These are phyloP conservation scores for Suaeda aralocaspica DNA, from an alignment of 148 eudicot species.

Conservation along the genomic window DNA sequence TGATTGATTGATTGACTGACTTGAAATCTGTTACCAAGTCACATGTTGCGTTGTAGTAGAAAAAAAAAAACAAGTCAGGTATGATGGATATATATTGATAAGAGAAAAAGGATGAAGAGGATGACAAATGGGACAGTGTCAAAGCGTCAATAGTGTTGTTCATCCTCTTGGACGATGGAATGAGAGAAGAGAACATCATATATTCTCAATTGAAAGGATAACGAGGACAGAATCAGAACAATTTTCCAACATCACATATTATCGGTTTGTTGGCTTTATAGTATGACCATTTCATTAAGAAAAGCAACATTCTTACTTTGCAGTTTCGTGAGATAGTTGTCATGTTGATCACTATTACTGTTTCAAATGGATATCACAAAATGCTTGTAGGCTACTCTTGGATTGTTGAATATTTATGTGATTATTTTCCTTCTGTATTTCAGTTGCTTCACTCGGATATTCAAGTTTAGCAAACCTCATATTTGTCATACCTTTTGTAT, in stretches of 20 bases:
- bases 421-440: slow-evolving; percentile 13
- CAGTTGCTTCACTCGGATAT: slow-evolving; percentile 93
- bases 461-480: slow-evolving; percentile 78
- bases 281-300: not conserved
- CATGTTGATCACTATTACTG: too few relatives aligned
- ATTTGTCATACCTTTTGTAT: slow-evolving; percentile 51
- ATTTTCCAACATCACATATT: too few relatives aligned
- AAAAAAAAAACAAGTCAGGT: too few relatives aligned
- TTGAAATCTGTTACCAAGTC: too few relatives aligned
- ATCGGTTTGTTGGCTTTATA: not conserved
- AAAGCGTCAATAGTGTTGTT: too few relatives aligned
- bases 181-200: not conserved
- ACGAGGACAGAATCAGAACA: not conserved
- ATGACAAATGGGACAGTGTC: too few relatives aligned
- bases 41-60: too few relatives aligned
- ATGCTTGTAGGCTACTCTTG: too few relatives aligned
- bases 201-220: not conserved
- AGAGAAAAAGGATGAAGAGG: too few relatives aligned
- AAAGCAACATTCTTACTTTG: not conserved
- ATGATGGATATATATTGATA: too few relatives aligned
- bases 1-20: too few relatives aligned
- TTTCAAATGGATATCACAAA: too few relatives aligned
- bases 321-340: not conserved
- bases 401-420: not conserved
- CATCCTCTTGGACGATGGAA: not conserved